These are phyloP conservation scores for Martiniozyma asiatica DNA, from an alignment of 1,139 yeast genomes.

Conservation along the genomic window DNA sequence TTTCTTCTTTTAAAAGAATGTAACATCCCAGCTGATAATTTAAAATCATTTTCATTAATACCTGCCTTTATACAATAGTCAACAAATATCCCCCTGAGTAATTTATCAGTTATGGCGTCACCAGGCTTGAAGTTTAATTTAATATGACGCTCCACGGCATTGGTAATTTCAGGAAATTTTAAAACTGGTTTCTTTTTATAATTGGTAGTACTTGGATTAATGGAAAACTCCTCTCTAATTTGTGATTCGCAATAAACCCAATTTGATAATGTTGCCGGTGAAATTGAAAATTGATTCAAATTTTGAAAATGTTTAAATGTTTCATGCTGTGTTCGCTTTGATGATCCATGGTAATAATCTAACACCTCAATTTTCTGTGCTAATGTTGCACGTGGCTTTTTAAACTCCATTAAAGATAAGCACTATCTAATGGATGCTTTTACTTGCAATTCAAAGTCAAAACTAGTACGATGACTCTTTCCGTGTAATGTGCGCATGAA, in stretches of 20 bases:
- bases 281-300: slow-evolving; percentile 18
- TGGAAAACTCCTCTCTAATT: slow-evolving; percentile 14
- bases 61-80: slow-evolving; percentile 16
- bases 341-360: slow-evolving; percentile 21
- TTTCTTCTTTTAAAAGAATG: slow-evolving; percentile 22
- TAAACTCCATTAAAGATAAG: no score
- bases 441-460: no score
- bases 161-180: slow-evolving; percentile 22
- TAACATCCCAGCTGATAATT: slow-evolving; percentile 22
- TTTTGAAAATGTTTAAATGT: slow-evolving; percentile 16
- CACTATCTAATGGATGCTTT: slow-evolving; percentile 14
- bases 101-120: slow-evolving; percentile 16
- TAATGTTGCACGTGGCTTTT: no score
- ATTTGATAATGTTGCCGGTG: slow-evolving; percentile 23
- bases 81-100: slow-evolving; percentile 16
- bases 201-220: slow-evolving; percentile 17
- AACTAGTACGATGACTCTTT: no score
- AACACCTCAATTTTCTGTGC: slow-evolving; percentile 22
- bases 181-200: slow-evolving; percentile 22
- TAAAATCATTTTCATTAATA: slow-evolving; percentile 12
- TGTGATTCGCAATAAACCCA: slow-evolving; percentile 19
- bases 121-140: slow-evolving; percentile 10
- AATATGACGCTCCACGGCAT: slow-evolving; percentile 20
- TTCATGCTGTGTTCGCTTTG: slow-evolving; percentile 17
- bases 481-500: no score